Evolutionary conservation across 1,284 basidiomycete genomes (phyloP), one percentile per base, ranked within the genome.

Genomic region (Heterobasidion parviporum): DNA sequence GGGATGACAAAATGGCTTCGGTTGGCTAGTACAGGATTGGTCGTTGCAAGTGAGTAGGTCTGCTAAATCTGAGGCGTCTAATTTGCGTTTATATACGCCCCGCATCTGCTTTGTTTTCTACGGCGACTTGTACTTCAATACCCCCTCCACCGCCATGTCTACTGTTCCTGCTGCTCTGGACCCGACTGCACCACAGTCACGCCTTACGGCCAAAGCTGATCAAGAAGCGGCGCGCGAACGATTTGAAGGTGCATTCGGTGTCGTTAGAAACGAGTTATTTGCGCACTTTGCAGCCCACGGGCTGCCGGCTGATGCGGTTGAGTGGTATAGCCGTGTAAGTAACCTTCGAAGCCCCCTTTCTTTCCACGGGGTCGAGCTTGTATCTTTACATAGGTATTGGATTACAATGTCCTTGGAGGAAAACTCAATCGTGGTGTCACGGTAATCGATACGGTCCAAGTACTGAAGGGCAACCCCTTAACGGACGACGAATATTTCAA

Each of bases 381-480:
- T 41, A 10, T 44, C 14, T 7, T 20, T 3, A 10, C 6, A 20
- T 60, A 97, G 93, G 94, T 83, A 68, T 76, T 99, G 59, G 85
- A 97, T 66, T 92, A 95, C 79, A 99, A 99, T 73, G 89, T 92
- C 8, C 94, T 95, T 0, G 93, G 94, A 14, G 94, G 96, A 10
- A 99, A 99, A 74, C 87, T 98, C 59, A 99, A 98, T 74, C 86
- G 96, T 38, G 96, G 96, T 41, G 80, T 98, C 68, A 93, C 92
- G 8, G 95, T 98, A 60, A 88, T 96, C 50, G 96, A 99, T 73
- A 92, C 93, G 3, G 88, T 89, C 55, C 87, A 93, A 71, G 96
- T 98, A 68, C 73, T 98, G 60, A 86, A 87, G 58, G 89, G 88
- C 3, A 74, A 82, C 1, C 60, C 73, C 18, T 69, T 93, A 57